Evolutionary conservation across 2,329 filamentous ascomycete species (phyloP), one percentile per base, ranked within the genome.

Genomic region (Pseudogymnoascus sp.): DNA sequence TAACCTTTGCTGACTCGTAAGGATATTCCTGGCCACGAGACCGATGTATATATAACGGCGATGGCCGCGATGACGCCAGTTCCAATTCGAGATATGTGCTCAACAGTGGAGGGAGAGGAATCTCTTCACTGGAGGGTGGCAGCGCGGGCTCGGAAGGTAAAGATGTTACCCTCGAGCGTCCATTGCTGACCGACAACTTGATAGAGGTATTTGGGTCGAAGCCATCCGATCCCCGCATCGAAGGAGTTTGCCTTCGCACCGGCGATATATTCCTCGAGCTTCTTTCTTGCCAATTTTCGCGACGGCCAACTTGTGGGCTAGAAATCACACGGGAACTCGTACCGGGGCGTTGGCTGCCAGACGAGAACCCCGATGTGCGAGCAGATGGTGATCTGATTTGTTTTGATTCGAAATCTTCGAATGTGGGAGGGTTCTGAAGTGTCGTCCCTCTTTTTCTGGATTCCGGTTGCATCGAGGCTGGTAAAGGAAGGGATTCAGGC

Each of bases 1-100:
- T 97, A 70, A 96, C 84, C 31, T 88, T 88, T 21, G 91, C 93
- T 3, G 93, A 96, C 75, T 99, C 95, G 75, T 97, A 97, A 0
- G 92, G 91, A 23, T 79, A 77, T 63, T 87, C 84, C 65, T 75
- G 79, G 0, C 80, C 72, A 53, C 83, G 77, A 0, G 84, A 82
- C 65, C 83, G 82, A 69, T 87, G 80, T 63, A 88, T 87, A 68
- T 87, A 87, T n/a, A 87, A 74, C 6, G 84, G 85, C 59, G 83
- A 87, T 4, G 86, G 86, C 33, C 83, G 78, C 63, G 84, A 80
- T 3, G 82, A 83, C 1, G 86, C 83, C 10, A 88, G 75, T 70
- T 88, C 86, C 0, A 88, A 80, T 69, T 88, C 85, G 1, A 88
- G 75, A 61, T 88, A 80, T 1, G 85, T 87, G 26, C 87, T 79